Base-by-base conservation (phyloP, 164 flowering plant species). In the Aristolochia contorta region DNA sequence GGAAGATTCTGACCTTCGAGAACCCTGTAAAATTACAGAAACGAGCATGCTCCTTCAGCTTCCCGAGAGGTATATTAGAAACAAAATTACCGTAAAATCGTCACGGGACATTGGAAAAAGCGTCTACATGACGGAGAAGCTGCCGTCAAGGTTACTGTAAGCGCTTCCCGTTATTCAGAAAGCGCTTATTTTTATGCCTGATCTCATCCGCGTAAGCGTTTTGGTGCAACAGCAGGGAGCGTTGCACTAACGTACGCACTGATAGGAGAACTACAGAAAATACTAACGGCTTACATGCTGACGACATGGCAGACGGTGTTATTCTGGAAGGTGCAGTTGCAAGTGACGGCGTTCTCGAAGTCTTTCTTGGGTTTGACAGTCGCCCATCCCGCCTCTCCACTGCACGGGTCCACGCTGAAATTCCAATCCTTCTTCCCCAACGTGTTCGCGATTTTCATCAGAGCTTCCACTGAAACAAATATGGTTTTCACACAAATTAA, bases 321-420 rank as follows among this genome's bases (percentile, higher is more conserved):
- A 32, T 72, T 75, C 45, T 43, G 15, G 64, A 61, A 73, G 54
- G 79, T 25, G 72, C 90, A 84, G 52, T 76, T 53, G 46, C 90
- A 84, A 13, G 67, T 65, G 43, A 84, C 69, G 0, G 54, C 61
- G 58, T 73, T 68, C 48, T 74, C 74, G 19, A 49, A 45, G n/a
- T 1, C 41, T 14, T 58, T 43, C 0, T 5, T 41, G 13, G 30
- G 12, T 12, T 12, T 2, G 55, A 55, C 0, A 19, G 43, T 37
- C 7, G 2, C 49, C 83, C 82, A 75, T 15, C 71, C 72, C 12
- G 24, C 19, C 10, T 56, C 1, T 30, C 71, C 65, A n/a, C 73
- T 68, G 68, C 86, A 84, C 6, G 86, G 86, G 77, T 82, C 80
- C 16, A 71, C 78, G 24, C 60, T 67, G 68, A 82, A 82, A 63